Evolutionary conservation across 495 filamentous ascomycete genomes (phyloP), one percentile per base, ranked within the genome.

Genomic region (Penicillium verhagenii): DNA sequence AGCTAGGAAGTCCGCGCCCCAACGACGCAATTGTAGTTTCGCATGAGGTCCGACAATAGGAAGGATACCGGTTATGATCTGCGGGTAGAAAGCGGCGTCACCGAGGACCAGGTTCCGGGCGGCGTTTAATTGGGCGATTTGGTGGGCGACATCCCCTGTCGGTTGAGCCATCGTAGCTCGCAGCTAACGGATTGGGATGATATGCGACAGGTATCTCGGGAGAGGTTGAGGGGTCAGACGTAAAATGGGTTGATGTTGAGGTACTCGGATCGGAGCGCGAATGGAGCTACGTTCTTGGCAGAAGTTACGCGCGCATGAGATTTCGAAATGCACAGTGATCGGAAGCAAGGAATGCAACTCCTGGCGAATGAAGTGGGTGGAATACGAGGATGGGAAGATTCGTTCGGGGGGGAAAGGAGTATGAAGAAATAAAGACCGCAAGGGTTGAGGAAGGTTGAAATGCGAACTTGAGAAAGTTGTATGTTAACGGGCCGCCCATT

Each of bases 1-100:
- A 35, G 95, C 93, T 33, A 99, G 78, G 68, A 99, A 99, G 23
- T 97, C 91, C 20, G 92, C 85, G 20, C 92, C 95, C 95, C 95
- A 99, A 86, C 92, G 79, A 70, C 90, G 87, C 60, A 97, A 73
- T 70, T 96, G 90, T 18, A 96, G 69, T 37, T 78, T 78, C 40
- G 87, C 76, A 47, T 79, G 76, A n/a, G 87, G 81, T 26, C 86
- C 87, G 63, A 97, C 87, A 64, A 97, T 91, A 20, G 92, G 91
- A 4, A 97, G 80, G 52, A 96, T 90, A 23, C 89, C 90, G 68
- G 88, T 88, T 52, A 97, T 82, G 68, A 99, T 91, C 66, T 89
- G 89, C 26, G 86, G 83, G 75, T 97, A 99, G 71, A 91, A 88
- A 53, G 80, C 78, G 28, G 90, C 75, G 72, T 97, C 91, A 39